phyloP scores from a whole-genome alignment of 208 protist genomes.

The Trypanosoma caninum region DNA sequence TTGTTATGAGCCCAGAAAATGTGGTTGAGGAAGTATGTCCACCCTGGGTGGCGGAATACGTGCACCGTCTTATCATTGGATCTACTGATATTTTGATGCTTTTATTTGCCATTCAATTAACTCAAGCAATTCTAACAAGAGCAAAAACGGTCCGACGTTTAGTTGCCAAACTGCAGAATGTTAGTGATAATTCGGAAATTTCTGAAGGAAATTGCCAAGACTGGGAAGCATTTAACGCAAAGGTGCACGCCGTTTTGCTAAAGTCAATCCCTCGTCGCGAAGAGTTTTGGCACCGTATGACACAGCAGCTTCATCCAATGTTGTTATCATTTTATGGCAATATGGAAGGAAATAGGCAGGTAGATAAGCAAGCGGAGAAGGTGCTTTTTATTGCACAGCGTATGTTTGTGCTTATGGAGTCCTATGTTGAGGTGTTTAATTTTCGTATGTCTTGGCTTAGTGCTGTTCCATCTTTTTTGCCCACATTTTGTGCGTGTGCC shows the following conservation, averaged over 20 bases:
- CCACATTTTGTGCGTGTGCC: slow-evolving; percentile 30
- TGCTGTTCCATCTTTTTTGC: slow-evolving; percentile 61
- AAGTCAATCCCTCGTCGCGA: slow-evolving; percentile 69
- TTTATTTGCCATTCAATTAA: slow-evolving; percentile 76
- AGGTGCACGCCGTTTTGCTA: slow-evolving; percentile 57
- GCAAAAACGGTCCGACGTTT: slow-evolving; percentile 56
- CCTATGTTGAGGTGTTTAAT: slow-evolving; percentile 75
- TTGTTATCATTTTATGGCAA: slow-evolving; percentile 22
- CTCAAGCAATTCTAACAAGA: slow-evolving; percentile 71
- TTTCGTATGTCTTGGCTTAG: slow-evolving; percentile 75
- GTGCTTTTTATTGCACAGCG: slow-evolving; percentile 67
- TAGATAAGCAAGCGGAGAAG: slow-evolving; percentile 25
- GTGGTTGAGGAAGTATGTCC: slow-evolving; percentile 84
- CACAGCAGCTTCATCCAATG: slow-evolving; percentile 78
- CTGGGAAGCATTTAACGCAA: slow-evolving; percentile 69
- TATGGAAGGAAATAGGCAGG: slow-evolving; percentile 9
- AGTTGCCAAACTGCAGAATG: slow-evolving; percentile 42
- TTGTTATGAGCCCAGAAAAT: slow-evolving; percentile 65
- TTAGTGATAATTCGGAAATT: slow-evolving; percentile 14
- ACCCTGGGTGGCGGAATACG: slow-evolving; percentile 74
- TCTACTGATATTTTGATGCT: slow-evolving; percentile 74
- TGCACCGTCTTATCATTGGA: slow-evolving; percentile 80
- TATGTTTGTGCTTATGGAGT: slow-evolving; percentile 75
- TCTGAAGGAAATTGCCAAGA: slow-evolving; percentile 22
- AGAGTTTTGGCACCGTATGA: slow-evolving; percentile 92